Conservation (phyloP, 1,139 yeast genomes). For the Protomyces arabidopsidicola region DNA sequence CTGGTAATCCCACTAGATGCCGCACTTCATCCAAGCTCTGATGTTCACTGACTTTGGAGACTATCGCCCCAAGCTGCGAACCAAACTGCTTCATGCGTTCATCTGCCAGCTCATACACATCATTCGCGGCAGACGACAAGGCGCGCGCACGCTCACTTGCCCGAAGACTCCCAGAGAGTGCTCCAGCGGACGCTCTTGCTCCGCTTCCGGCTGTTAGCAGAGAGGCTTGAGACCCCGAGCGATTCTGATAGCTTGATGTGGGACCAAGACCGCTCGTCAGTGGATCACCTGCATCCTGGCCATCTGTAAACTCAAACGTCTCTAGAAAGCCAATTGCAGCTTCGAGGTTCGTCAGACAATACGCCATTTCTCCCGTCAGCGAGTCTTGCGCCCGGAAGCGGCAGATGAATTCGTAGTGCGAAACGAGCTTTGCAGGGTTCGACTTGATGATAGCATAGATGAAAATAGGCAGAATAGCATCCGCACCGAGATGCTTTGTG, state of each 20-base stretch:
- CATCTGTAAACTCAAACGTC: constrained; percentile 37
- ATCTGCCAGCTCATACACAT: constrained; percentile 24
- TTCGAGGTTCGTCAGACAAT: constrained; percentile 59
- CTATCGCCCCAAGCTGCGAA: constrained; percentile 14
- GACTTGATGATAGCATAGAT: constrained; percentile 49
- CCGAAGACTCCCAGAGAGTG: constrained; percentile 3
- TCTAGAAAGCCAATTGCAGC: constrained; percentile 56
- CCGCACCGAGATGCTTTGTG: constrained; percentile 40
- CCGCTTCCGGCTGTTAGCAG: not conserved
- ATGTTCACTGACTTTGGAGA: constrained; percentile 13
- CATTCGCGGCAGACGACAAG: constrained; percentile 23
- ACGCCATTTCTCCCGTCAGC: constrained; percentile 50
- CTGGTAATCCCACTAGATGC: constrained; percentile 17
- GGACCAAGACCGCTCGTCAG: not conserved
- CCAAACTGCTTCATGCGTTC: constrained; percentile 24
- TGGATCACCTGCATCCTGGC: not conserved
- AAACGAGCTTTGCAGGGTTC: constrained; percentile 46
- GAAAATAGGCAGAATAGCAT: constrained; percentile 53
- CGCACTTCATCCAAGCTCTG: constrained; percentile 19
- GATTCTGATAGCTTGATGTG: not conserved
- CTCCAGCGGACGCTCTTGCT: not conserved
- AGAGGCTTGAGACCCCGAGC: not conserved
- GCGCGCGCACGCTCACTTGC: constrained; percentile 24
- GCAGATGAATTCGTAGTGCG: constrained; percentile 51
- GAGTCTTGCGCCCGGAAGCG: constrained; percentile 51